Conservation (phyloP, 352 stramenopile genomes). For the Phytophthora kernoviae region DNA sequence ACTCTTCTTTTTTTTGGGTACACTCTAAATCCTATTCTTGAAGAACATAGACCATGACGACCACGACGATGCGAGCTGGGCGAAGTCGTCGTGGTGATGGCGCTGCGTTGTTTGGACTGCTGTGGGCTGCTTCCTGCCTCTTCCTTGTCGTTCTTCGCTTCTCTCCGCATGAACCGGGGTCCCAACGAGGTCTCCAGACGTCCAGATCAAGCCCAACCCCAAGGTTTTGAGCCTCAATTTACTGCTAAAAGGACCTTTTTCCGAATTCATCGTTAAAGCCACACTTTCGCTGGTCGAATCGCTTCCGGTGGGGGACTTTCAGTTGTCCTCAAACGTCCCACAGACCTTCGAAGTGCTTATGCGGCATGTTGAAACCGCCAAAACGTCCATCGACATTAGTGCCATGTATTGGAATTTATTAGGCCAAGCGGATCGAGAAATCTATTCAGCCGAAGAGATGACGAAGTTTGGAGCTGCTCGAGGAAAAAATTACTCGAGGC, state of each 20-base stretch:
- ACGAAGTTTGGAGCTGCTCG: constrained; percentile 57
- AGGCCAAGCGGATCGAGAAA: constrained; percentile 52
- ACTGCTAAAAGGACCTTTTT: constrained; percentile 9
- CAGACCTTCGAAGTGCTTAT: constrained; percentile 60
- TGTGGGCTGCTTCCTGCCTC: constrained; percentile 32
- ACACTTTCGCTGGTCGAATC: constrained; percentile 73
- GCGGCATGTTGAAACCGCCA: constrained; percentile 45
- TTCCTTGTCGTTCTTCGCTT: constrained; percentile 33
- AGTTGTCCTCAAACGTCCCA: constrained; percentile 34
- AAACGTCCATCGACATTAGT: constrained; percentile 65
- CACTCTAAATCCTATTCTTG: too few species aligned
- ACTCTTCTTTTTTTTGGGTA: too few species aligned
- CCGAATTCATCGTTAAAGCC: constrained; percentile 22
- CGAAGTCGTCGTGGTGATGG: constrained; percentile 21
- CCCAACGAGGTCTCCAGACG: neutral
- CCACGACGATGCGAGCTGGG: constrained; percentile 1
- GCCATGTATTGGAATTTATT: constrained; percentile 89
- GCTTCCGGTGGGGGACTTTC: constrained; percentile 68
- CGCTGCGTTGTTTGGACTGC: constrained; percentile 23
- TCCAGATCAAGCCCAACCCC: neutral
- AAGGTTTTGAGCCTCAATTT: constrained; percentile 23
- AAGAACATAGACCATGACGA: too few species aligned
- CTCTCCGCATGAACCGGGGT: constrained; percentile 2
- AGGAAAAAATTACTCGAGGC: constrained; percentile 59
- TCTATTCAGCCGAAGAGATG: constrained; percentile 67